Base-by-base conservation (phyloP, 2,329 filamentous ascomycete genomes). In the Diaporthe citri region DNA sequence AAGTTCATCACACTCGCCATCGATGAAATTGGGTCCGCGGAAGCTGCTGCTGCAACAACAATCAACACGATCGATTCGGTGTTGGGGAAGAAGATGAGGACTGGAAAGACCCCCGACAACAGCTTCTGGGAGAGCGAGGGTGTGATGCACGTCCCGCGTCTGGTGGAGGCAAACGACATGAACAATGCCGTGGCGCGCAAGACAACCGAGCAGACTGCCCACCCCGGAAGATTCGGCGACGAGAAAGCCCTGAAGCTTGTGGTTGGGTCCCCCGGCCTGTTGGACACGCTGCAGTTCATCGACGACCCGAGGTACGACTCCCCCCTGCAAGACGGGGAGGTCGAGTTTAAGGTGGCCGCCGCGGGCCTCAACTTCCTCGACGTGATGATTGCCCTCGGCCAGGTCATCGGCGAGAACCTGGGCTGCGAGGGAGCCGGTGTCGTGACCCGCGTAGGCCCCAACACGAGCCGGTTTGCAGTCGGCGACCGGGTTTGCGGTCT, bases 301-400 rank as follows among this genome's bases (percentile, higher is more conserved):
- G 43, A 76, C 8, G 73, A 76, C 52, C 46, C 60, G 15, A 60
- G 20, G 31, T n/a, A 60, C 46, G 76, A 59, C 31, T 36, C 62
- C 10, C 55, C 70, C 9, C 73, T 78, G 15, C 51, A 75, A 10
- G 73, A 74, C 12, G 67, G 73, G 9, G 75, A 80, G 60, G 71
- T 81, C 36, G 67, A 80, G 71, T 59, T 81, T 41, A 55, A 76
- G n/a, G 67, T 76, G 10, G 66, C 74, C 22, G 76, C 79, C 10
- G 71, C 77, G 10, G 78, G 81, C 15, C 76, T 83, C 70, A 82
- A 83, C 76, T 83, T 84, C 77, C 81, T 82, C 56, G 83, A 84
- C 51, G 79, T 84, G 13, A 77, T 83, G 2, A 79, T 84, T 25
- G 80, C 82, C 2, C 74, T 82, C 25, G 83, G 83, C 4, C 80